These are phyloP conservation scores for Triticum monococcum DNA, from an alignment of 176 grass and related monocot species.

Conservation along the genomic window DNA sequence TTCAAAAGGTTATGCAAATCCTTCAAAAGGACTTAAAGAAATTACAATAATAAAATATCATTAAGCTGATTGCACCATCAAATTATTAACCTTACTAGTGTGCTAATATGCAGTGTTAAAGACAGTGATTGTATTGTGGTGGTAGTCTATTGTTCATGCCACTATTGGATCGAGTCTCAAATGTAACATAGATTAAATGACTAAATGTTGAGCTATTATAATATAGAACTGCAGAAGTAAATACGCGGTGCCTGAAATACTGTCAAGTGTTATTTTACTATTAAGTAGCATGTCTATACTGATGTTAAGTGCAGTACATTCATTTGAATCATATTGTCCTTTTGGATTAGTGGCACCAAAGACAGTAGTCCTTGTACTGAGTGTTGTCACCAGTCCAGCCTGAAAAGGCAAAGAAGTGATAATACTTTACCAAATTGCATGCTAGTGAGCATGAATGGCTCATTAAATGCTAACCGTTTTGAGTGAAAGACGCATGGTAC, in stretches of 20 bases:
- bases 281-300: neutral
- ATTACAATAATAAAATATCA: neutral
- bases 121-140: neutral
- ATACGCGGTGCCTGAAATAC: neutral
- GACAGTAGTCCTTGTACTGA: conserved; percentile 82
- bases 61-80: neutral
- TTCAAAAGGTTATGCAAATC: neutral
- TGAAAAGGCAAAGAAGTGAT: conserved; percentile 41
- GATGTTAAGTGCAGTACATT: conserved; percentile 59
- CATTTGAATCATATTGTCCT: conserved; percentile 80
- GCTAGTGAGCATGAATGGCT: neutral
- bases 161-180: neutral
- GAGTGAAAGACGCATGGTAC: conserved; percentile 39
- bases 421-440: conserved; percentile 11
- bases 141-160: neutral
- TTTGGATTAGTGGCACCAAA: conserved; percentile 97
- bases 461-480: neutral
- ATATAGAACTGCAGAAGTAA: neutral
- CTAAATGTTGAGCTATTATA: neutral
- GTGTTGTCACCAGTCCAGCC: conserved; percentile 94
- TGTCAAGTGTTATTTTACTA: neutral
- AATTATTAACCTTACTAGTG: neutral
- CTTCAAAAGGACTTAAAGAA: conserved; percentile 1
- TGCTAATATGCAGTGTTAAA: neutral
- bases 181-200: neutral